Base-by-base conservation (phyloP, 176 grass and related monocot genomes). In the Otatea glauca region DNA sequence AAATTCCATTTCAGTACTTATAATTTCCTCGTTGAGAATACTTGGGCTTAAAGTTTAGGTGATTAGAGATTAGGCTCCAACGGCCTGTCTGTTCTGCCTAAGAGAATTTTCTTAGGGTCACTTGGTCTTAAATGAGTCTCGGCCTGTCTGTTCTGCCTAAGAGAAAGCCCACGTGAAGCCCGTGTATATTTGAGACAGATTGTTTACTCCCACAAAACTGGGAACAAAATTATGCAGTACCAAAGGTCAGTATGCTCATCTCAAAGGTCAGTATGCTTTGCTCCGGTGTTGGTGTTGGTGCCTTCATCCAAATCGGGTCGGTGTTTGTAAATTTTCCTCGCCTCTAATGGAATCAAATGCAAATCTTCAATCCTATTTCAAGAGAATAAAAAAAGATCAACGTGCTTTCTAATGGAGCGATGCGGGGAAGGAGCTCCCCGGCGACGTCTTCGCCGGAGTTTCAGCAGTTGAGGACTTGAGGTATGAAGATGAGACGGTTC, bases 11-110 rank as follows among this genome's bases (percentile, higher is more conserved):
- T 12, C 21, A 7, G 37, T 48, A 62, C 4, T 65, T 34, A 4
- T 49, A 45, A 65, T 49, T 66, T 7, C 6, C 6, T 38, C 5
- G 1, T 53, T 23, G 6, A 45, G 78, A 80, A 13, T 65, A 32
- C 5, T 10, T 55, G 45, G 17, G 83, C 83, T 85, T 77, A 68
- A 77, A 67, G 16, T 2, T 17, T 42, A 12, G 17, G 50, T 20
- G 50, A 55, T 54, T 6, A 11, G 13, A 32, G 14, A 4, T 59
- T 24, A 34, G 25, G 24, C 7, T 54, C 29, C 17, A 56, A 55
- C 3, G 17, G 2, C n/a, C n/a, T n/a, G n/a, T n/a, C n/a, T n/a
- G n/a, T n/a, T n/a, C n/a, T n/a, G n/a, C n/a, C n/a, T n/a, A n/a
- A 1, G 2, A 75, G 37, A 32, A 29, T 2, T 2, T 25, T 64